Percentiles rank a stretch among this genome's conserved stretches.
Evolutionary conservation across 2,329 filamentous ascomycete genomes (phyloP).

Genomic region (Penicillium palitans): DNA sequence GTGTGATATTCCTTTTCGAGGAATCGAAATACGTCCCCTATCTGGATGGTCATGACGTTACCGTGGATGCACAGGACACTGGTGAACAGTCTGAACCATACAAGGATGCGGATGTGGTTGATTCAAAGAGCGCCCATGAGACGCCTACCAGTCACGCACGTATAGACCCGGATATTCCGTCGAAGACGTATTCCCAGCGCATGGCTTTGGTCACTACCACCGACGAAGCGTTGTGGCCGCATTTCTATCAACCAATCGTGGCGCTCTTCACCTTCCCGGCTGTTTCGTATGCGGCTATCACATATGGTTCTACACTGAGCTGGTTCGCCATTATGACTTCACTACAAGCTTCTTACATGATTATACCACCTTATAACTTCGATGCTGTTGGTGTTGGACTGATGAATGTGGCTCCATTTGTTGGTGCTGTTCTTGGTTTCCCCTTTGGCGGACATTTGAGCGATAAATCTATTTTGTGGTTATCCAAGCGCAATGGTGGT

Average conservation of each 20-base stretch:
- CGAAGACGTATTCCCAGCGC: conserved; percentile 49
- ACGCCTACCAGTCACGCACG: neutral
- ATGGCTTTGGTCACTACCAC: conserved; percentile 38
- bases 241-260: conserved; percentile 32
- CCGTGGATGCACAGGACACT: neutral
- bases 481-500: conserved; percentile 42
- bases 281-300: conserved; percentile 42
- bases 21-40: conserved; percentile 36
- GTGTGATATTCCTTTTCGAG: conserved; percentile 50
- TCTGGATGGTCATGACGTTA: conserved; percentile 9
- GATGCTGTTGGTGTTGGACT: conserved; percentile 39
- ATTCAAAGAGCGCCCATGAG: neutral
- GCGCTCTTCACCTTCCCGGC: conserved; percentile 51
- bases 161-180: conserved; percentile 34
- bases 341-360: conserved; percentile 39
- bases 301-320: conserved; percentile 42
- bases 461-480: conserved; percentile 41
- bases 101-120: neutral
- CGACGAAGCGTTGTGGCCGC: conserved; percentile 18
- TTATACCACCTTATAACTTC: conserved; percentile 44
- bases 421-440: conserved; percentile 41
- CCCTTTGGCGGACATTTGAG: conserved; percentile 38
- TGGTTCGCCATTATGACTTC: conserved; percentile 44
- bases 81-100: conserved; percentile 6
- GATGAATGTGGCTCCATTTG: conserved; percentile 43